phyloP scores from a whole-genome alignment of 2,329 filamentous ascomycete genomes.

The Didymella pomorum region DNA sequence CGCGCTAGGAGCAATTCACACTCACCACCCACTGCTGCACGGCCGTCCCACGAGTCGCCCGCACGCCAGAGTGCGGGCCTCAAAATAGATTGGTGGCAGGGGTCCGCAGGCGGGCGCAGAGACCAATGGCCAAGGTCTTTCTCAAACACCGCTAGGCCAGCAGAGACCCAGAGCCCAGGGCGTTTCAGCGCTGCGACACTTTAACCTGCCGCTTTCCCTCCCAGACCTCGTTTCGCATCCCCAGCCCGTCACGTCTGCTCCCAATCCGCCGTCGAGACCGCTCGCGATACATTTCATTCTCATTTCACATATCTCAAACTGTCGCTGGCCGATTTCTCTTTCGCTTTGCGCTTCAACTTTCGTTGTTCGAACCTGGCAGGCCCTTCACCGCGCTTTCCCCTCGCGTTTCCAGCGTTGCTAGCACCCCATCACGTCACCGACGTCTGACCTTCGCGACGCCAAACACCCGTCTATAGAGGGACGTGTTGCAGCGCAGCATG shows the following conservation, averaged over 20 bases:
- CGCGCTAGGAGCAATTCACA: slow-evolving; percentile 15
- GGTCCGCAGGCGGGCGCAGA: slow-evolving; percentile 17
- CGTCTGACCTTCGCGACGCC: slow-evolving; percentile 41
- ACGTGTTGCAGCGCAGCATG: slow-evolving; percentile 55
- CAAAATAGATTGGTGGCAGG: slow-evolving; percentile 25
- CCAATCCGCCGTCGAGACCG: slow-evolving; percentile 42
- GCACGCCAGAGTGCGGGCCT: slow-evolving; percentile 32
- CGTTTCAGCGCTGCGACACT: slow-evolving; percentile 52
- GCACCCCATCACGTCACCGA: slow-evolving; percentile 23
- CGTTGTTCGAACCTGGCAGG: slow-evolving; percentile 50
- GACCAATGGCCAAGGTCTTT: slow-evolving; percentile 22
- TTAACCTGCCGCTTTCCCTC: slow-evolving; percentile 52
- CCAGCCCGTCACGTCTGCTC: slow-evolving; percentile 40
- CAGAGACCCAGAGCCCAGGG: slow-evolving; percentile 30
- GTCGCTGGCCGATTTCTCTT: slow-evolving; percentile 44
- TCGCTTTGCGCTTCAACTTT: slow-evolving; percentile 50
- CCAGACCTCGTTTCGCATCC: slow-evolving; percentile 51
- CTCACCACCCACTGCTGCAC: slow-evolving; percentile 25
- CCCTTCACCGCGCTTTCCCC: slow-evolving; percentile 43
- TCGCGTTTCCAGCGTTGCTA: slow-evolving; percentile 31
- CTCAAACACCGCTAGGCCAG: slow-evolving; percentile 49
- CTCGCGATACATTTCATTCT: slow-evolving; percentile 50
- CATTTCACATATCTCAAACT: slow-evolving; percentile 49
- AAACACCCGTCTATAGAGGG: slow-evolving; percentile 42
- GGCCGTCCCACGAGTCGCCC: slow-evolving; percentile 27